A percentile compares a stretch with the other conserved stretches of the same genome.
Conservation (phyloP, 1,139 yeast species). For the Yamadazyma diddensiae region DNA sequence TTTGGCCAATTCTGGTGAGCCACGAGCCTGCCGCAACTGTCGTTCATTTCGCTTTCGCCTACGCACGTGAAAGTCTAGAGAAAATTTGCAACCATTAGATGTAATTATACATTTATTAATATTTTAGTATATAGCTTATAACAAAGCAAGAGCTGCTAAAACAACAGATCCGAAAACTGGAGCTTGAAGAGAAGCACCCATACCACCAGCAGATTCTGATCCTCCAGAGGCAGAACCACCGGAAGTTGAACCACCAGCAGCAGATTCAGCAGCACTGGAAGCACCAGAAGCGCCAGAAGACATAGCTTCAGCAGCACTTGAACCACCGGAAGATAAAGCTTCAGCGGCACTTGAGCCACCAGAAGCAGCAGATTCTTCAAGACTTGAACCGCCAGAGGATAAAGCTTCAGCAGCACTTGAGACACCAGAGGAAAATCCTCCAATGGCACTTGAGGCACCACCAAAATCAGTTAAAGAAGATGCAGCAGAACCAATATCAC, state of each 20-base stretch:
- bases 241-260: conserved; percentile 1
- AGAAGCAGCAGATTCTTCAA: no score
- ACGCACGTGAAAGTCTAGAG: no score
- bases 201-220: conserved; percentile 5
- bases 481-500: conserved; percentile 4
- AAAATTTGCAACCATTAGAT: no score
- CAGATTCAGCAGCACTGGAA: conserved; percentile 1
- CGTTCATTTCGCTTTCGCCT: no score
- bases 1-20: no score
- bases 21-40: no score
- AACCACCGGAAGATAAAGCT: neutral
- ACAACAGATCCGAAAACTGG: conserved; percentile 8
- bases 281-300: conserved; percentile 1
- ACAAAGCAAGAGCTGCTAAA: conserved; percentile 7
- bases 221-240: conserved; percentile 1
- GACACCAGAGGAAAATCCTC: neutral
- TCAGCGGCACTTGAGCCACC: conserved; percentile 1
- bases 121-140: conserved; percentile 1
- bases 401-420: neutral
- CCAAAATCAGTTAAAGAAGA: conserved; percentile 1
- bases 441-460: conserved; percentile 2
- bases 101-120: neutral
- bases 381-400: neutral
- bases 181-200: conserved; percentile 6
- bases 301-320: neutral